Conservation (phyloP, 768 basidiomycete species). For the Lentinula detonsa region DNA sequence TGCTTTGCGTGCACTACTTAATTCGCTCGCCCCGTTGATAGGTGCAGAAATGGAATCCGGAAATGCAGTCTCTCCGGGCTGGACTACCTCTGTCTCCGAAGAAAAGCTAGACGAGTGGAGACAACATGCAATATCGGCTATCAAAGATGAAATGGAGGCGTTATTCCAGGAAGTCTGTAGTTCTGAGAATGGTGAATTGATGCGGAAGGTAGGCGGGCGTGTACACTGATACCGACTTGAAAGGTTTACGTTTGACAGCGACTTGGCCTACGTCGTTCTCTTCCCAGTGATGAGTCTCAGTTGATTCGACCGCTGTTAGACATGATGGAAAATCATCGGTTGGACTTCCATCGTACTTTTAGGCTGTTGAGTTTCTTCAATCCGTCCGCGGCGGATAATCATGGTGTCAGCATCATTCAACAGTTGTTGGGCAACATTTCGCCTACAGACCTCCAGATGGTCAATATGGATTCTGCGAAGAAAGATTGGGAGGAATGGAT, state of each 20-base stretch:
- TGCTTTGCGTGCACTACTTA: constrained; percentile 73
- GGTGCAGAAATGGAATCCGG: constrained; percentile 69
- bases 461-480: constrained; percentile 39
- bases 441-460: constrained; percentile 26
- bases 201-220: constrained; percentile 53
- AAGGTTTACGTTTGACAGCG: constrained; percentile 37
- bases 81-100: constrained; percentile 49
- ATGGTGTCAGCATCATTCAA: constrained; percentile 35
- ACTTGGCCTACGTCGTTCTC: constrained; percentile 61
- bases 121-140: constrained; percentile 42
- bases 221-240: background rate
- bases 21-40: constrained; percentile 77
- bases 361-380: constrained; percentile 63
- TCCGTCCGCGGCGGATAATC: constrained; percentile 23
- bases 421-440: constrained; percentile 42
- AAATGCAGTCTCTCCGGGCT: constrained; percentile 49
- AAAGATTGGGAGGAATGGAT: constrained; percentile 62
- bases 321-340: constrained; percentile 60
- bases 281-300: constrained; percentile 50
- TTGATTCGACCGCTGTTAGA: constrained; percentile 68
- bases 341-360: constrained; percentile 92
- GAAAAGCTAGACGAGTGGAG: constrained; percentile 62
- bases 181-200: constrained; percentile 57
- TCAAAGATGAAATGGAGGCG: constrained; percentile 56
- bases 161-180: constrained; percentile 54